Base-by-base conservation (phyloP, 805 yeast genomes). In the Starmerella floricola region DNA sequence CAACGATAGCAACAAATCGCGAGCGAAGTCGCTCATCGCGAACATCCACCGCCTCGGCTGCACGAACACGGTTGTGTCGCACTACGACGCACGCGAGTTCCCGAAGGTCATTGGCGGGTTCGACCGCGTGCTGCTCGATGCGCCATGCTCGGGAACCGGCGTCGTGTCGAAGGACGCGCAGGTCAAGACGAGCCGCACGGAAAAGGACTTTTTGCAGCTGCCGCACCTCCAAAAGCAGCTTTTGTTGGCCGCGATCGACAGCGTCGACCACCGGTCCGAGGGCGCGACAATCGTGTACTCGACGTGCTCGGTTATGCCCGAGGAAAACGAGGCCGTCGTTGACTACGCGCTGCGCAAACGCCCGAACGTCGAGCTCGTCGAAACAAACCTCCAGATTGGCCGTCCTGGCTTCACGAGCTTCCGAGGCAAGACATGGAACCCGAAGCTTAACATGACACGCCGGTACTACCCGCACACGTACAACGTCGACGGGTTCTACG, bases 81-180 rank as follows among this genome's bases (percentile, higher is more conserved):
- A 91, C 63, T 87, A 91, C 62, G 99, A 91, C 66, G 99, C 97
- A 31, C 78, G 97, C 64, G 96, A 88, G 63, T 91, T 91, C 61
- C 97, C 98, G 38, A 85, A 85, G 62, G 96, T 91, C 29, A 85
- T 91, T 60, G 98, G 98, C 53, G 99, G 99, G 0, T 91, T 91
- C 55, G 97, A 91, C 62, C 76, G 98, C 64, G 78, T 91, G 31
- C 67, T 91, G 50, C 69, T 91, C 54, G 99, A 91, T 71, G 98
- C 99, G 27, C 99, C 99, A 52, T 91, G 99, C 66, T 86, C 98
- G 6, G 99, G 99, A 68, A 88, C 98, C 2, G 99, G 99, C 66
- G 98, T 91, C 54, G 91, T 91, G 59, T 91, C 95, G 47, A 91
- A 91, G 67, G 98, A 91, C 66, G 94, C 85, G 59, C 78, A 84